These are phyloP conservation scores for Xanthoceras sorbifolium DNA, from an alignment of 345 rosid species.

Conservation along the genomic window DNA sequence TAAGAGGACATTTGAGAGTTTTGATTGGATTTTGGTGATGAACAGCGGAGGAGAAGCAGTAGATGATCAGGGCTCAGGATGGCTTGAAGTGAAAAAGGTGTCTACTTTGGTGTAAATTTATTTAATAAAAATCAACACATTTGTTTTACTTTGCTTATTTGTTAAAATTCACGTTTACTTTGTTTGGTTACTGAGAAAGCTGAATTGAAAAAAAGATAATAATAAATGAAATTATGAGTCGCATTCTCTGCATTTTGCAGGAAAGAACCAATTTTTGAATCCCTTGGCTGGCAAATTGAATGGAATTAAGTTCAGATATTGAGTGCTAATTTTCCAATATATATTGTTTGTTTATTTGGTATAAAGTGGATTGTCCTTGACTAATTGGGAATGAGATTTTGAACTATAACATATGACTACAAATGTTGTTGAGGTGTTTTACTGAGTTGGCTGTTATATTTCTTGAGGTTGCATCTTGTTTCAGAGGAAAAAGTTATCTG, in stretches of 20 bases:
- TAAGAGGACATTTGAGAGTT: conserved; percentile 16
- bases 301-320: not conserved
- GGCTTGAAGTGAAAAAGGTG: conserved; percentile 76
- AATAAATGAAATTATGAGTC: not conserved
- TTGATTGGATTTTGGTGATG: conserved; percentile 31
- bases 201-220: not conserved
- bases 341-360: not conserved
- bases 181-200: conserved; percentile 1
- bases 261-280: not conserved
- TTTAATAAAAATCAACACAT: not conserved
- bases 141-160: conserved; percentile 6
- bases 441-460: not conserved
- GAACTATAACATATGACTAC: not conserved
- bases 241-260: not conserved
- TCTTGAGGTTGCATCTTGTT: not conserved
- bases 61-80: conserved; percentile 73
- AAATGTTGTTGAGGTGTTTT: conserved; percentile 1
- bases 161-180: not conserved
- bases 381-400: conserved; percentile 1
- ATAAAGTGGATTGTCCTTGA: not conserved
- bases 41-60: conserved; percentile 39
- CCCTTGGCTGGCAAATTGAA: not conserved
- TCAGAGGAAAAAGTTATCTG: not conserved
- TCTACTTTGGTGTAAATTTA: conserved; percentile 1
- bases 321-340: not conserved